phyloP scores from a whole-genome alignment of 345 rosid genomes.

The Brassica juncea region DNA sequence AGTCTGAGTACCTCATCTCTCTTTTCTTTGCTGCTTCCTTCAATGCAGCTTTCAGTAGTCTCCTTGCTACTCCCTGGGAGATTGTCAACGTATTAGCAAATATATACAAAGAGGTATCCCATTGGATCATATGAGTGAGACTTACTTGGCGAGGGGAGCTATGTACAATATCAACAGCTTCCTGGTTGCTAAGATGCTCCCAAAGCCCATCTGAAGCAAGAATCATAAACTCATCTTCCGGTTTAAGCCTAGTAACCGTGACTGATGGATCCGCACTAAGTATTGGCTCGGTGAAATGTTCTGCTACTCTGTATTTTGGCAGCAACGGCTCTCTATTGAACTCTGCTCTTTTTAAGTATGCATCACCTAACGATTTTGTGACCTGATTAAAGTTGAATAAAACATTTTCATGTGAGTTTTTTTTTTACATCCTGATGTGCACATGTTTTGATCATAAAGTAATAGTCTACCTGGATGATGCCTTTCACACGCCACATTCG shows the following conservation, averaged over 20 bases:
- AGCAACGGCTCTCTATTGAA: conserved; percentile 78
- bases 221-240: conserved; percentile 69
- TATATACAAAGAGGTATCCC: neutral
- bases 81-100: neutral
- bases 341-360: conserved; percentile 71
- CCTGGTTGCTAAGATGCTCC: conserved; percentile 80
- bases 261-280: conserved; percentile 69
- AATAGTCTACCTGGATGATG: conserved; percentile 64
- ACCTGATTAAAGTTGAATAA: conserved; percentile 46
- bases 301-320: conserved; percentile 55
- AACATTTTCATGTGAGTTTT: conserved; percentile 9
- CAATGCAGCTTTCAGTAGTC: conserved; percentile 64
- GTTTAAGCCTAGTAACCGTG: conserved; percentile 50
- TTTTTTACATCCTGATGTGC: neutral
- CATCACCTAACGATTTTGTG: conserved; percentile 85
- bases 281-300: conserved; percentile 65
- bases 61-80: conserved; percentile 69
- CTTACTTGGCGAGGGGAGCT: conserved; percentile 55
- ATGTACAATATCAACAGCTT: conserved; percentile 64
- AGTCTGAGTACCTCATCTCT: conserved; percentile 78
- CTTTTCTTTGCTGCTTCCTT: conserved; percentile 80
- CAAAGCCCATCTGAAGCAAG: conserved; percentile 92
- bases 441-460: conserved; percentile 2
- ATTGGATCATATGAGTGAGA: neutral
- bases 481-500: conserved; percentile 85